These are phyloP conservation scores for Neospora caninum DNA, from an alignment of 169 alveolate genomes.

Conservation along the genomic window DNA sequence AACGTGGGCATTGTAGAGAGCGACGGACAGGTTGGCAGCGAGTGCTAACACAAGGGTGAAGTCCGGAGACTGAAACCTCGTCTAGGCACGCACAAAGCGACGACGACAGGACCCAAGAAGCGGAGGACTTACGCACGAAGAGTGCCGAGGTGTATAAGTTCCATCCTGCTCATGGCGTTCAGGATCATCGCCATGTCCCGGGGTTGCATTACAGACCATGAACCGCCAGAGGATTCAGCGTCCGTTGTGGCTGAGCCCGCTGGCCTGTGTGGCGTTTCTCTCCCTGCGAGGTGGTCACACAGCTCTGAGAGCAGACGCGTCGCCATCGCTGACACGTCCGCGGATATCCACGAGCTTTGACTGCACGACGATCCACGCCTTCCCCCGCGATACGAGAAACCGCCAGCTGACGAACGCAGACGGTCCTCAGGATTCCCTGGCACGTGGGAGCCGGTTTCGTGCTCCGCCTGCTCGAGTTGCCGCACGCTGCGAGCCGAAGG, in stretches of 20 bases:
- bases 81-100: too few species aligned
- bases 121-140: not conserved
- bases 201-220: not conserved
- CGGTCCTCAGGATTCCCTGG: too few species aligned
- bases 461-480: not conserved
- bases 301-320: not conserved
- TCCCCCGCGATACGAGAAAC: too few species aligned
- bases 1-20: too few species aligned
- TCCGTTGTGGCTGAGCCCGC: not conserved
- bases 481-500: not conserved
- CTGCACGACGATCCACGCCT: not conserved
- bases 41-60: too few species aligned
- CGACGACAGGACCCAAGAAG: too few species aligned
- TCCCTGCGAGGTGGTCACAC: not conserved
- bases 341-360: not conserved
- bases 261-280: not conserved
- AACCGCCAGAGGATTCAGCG: not conserved
- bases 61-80: too few species aligned
- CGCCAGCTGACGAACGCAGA: too few species aligned
- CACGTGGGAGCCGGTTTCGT: too few species aligned
- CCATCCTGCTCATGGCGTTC: slow-evolving; percentile 6
- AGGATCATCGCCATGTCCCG: not conserved
- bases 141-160: not conserved
- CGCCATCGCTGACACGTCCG: not conserved
- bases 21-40: too few species aligned